A percentile compares a stretch with the other conserved stretches of the same genome.
These are phyloP conservation scores for Salvia miltiorrhiza DNA, from an alignment of 257 asterid genomes.

Conservation along the genomic window DNA sequence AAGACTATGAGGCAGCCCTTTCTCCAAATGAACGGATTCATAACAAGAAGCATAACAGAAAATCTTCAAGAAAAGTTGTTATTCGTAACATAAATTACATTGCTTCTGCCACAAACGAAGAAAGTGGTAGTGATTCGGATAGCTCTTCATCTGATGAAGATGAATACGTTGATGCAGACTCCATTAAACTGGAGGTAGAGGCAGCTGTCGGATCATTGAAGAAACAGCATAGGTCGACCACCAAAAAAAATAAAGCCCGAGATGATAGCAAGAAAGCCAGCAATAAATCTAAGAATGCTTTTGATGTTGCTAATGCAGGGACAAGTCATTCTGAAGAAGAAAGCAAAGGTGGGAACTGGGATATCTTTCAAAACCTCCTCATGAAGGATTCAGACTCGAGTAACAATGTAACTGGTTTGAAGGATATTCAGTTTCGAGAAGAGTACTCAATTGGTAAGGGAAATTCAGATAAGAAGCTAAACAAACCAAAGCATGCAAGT, in stretches of 20 bases:
- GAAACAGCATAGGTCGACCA: conserved; percentile 42
- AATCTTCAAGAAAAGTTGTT: conserved; percentile 63
- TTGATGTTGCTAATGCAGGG: too few relatives aligned
- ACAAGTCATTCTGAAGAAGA: conserved; percentile 32
- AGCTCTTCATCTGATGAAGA: conserved; percentile 47
- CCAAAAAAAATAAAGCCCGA: conserved; percentile 34
- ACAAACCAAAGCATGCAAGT: conserved; percentile 32
- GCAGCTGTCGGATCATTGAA: conserved; percentile 59
- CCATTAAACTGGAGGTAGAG: conserved; percentile 54
- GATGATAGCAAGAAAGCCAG: conserved; percentile 38
- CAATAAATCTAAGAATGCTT: too few relatives aligned
- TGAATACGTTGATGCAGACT: conserved; percentile 40
- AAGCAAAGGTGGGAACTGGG: conserved; percentile 56
- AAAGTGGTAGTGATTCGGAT: conserved; percentile 29
- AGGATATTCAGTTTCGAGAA: conserved; percentile 26
- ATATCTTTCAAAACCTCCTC: conserved; percentile 72
- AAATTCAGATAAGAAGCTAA: conserved; percentile 19
- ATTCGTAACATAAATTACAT: conserved; percentile 82
- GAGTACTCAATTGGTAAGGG: conserved; percentile 30
- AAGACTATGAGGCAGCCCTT: conserved; percentile 30
- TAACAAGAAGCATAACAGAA: conserved; percentile 44
- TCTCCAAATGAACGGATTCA: conserved; percentile 28
- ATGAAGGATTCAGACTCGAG: conserved; percentile 56
- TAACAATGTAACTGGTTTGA: conserved; percentile 24
- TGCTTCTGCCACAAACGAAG: conserved; percentile 49